A percentile compares a stretch with the other conserved stretches of the same genome.
Conservation (phyloP, 768 basidiomycete genomes). For the Neoboletus brunneissimus region DNA sequence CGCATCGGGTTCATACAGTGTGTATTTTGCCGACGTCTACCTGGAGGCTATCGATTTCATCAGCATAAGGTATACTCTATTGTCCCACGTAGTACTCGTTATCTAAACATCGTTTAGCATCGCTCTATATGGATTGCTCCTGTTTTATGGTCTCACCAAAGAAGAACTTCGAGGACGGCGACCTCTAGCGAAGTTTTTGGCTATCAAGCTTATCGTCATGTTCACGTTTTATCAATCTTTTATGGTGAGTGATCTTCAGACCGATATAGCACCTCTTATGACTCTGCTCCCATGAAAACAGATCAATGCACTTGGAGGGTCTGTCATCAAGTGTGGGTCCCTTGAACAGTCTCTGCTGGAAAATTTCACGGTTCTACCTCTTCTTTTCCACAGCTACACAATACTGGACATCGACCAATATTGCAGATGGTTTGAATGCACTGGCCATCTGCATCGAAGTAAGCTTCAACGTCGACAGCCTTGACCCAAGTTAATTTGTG, state of each 20-base stretch:
- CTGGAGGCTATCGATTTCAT: conserved; percentile 72
- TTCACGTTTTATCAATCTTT: conserved; percentile 88
- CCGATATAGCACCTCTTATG: neutral
- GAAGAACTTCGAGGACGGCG: conserved; percentile 74
- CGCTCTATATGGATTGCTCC: conserved; percentile 80
- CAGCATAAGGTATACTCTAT: conserved; percentile 63
- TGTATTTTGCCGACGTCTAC: conserved; percentile 65
- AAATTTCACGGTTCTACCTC: neutral
- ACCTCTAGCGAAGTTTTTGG: conserved; percentile 81
- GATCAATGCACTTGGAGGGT: conserved; percentile 64
- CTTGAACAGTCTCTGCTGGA: neutral
- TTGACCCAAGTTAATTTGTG: conserved; percentile 2
- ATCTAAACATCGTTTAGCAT: conserved; percentile 42
- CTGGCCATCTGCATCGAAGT: conserved; percentile 84
- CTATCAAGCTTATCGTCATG: conserved; percentile 86
- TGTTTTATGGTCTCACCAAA: conserved; percentile 80
- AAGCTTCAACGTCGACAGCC: conserved; percentile 2
- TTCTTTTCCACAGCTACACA: conserved; percentile 46
- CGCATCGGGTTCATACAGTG: conserved; percentile 53
- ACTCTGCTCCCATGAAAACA: conserved; percentile 28
- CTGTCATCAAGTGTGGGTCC: conserved; percentile 60
- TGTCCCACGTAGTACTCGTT: neutral
- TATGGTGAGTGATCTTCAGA: conserved; percentile 44
- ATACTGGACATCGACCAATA: conserved; percentile 83
- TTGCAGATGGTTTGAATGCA: conserved; percentile 81